Conservation (phyloP, 306 rosid genomes). For the Trichosanthes truncata region DNA sequence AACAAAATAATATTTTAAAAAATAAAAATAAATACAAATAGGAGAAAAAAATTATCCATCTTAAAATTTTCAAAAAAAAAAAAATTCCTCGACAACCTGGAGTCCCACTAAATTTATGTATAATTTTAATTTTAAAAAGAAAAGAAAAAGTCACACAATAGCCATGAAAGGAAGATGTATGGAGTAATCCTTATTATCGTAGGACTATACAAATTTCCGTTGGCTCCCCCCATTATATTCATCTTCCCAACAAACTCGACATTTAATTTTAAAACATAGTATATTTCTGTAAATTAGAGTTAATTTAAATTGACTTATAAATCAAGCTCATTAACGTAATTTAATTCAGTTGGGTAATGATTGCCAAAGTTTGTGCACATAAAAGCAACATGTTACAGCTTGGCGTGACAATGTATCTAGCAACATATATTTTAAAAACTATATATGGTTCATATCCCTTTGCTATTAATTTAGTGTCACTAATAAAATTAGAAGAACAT, state of each 20-base stretch:
- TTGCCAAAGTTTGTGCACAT: constrained; percentile 23
- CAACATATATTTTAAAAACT: neutral
- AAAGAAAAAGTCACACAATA: too few species aligned
- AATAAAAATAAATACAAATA: too few species aligned
- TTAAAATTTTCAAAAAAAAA: too few species aligned
- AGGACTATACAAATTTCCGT: too few species aligned
- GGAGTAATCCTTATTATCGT: too few species aligned
- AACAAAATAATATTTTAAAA: too few species aligned
- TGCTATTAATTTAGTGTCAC: neutral
- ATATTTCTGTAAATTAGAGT: neutral
- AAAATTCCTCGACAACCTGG: too few species aligned
- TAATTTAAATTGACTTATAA: neutral
- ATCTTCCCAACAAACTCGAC: neutral
- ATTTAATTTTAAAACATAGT: neutral
- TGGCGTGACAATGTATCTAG: constrained; percentile 4
- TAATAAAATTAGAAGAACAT: neutral
- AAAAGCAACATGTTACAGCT: constrained; percentile 51
- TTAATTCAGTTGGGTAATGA: neutral
- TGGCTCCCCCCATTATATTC: neutral
- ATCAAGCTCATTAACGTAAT: neutral
- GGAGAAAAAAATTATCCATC: too few species aligned
- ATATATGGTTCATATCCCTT: neutral
- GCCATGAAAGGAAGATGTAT: too few species aligned
- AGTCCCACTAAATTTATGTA: too few species aligned
- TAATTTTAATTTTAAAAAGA: too few species aligned